Evolutionary conservation across 306 rosid species (phyloP), one percentile per base, ranked within the genome.

Genomic region (Corylus heterophylla): DNA sequence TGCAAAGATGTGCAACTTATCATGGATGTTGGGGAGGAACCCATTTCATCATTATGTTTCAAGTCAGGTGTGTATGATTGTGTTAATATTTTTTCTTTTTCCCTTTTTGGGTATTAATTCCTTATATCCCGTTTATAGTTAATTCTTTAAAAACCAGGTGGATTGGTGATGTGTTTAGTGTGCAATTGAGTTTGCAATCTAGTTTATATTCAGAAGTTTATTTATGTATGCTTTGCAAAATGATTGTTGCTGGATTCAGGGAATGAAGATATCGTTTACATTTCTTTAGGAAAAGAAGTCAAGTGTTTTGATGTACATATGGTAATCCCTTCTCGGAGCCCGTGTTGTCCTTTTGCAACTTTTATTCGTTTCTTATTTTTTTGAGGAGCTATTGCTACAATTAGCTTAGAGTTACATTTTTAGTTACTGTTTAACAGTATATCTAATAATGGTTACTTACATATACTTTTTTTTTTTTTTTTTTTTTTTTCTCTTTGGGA

Each of bases 221-320:
- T 73, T 69, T 76, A 74, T 59, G 52, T 54, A 44, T 69, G 29
- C 44, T 79, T 52, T 74, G 45, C 68, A 50, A 62, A 75, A 81
- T 69, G 59, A 54, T 51, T 77, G 22, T 81, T 85, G 73, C 72
- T 90, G 82, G 86, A 78, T 37, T 83, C 89, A 92, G 98, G 91
- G 78, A 92, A 88, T 83, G 98, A 94, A 87, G 92, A 92, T 73
- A 81, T 86, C 48, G 70, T 94, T 6, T 92, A 88, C 76, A 90
- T 87, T 71, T 88, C 98, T 45, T 83, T 92, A 4, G 98, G 91
- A 80, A 92, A 87, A 82, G 93, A 94, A 87, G 90, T 94, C 76
- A 92, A 88, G 80, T 85, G 92, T 85, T 94, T 94, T 76, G 97
- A 92, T 83, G 91, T 92, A 67, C 92, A 92, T 20, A 48, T 86